phyloP scores from a whole-genome alignment of 2,329 filamentous ascomycete genomes.

The Sphaerulina vaccinii region DNA sequence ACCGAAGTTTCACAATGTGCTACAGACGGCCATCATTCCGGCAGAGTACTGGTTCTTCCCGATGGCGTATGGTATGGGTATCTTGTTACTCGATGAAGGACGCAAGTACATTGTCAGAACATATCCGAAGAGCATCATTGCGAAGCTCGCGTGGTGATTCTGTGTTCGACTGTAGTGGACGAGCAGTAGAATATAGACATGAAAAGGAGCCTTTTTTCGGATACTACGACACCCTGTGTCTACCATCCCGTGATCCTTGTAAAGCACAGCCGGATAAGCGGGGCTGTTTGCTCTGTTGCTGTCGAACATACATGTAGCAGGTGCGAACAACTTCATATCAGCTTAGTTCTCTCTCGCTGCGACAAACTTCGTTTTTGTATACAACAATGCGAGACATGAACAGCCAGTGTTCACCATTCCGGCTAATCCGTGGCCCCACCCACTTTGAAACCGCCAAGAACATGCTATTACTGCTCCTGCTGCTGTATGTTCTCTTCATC shows the following conservation, averaged over 20 bases:
- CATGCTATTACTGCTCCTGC: neutral
- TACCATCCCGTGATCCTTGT: no score
- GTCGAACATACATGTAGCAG: no score
- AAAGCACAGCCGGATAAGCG: no score
- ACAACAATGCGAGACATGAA: no score
- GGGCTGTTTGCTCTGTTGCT: no score
- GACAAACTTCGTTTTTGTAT: no score
- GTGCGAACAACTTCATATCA: no score
- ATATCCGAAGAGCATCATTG: conserved; percentile 58
- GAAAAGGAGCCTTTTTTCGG: no score
- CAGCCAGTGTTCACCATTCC: neutral
- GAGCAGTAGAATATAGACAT: neutral
- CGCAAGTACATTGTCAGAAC: conserved; percentile 63
- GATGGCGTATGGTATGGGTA: conserved; percentile 65
- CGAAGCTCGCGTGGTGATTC: conserved; percentile 62
- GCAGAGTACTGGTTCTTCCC: conserved; percentile 76
- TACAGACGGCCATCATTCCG: conserved; percentile 63
- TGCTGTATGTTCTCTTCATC: neutral
- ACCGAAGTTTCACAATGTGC: conserved; percentile 59
- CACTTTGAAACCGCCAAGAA: conserved; percentile 2
- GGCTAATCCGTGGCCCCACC: neutral
- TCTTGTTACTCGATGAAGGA: conserved; percentile 65
- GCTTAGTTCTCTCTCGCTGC: no score
- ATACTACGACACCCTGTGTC: no score
- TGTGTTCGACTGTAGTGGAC: neutral